Conservation (phyloP, 495 filamentous ascomycete genomes). For the Podospora didyma region DNA sequence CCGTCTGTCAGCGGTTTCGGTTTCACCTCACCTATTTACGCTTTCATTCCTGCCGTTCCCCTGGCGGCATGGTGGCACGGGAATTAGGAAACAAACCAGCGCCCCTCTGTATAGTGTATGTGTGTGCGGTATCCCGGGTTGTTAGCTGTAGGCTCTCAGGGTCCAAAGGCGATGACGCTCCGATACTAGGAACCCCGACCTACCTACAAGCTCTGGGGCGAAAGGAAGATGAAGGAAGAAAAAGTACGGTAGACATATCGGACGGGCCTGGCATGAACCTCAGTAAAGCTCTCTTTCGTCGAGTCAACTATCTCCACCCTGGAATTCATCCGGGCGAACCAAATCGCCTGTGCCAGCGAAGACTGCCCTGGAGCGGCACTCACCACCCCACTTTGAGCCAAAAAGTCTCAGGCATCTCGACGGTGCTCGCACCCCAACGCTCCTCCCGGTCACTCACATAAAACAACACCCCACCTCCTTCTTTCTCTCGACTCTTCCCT, state of each 20-base stretch:
- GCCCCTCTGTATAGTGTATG: no score
- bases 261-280: slow-evolving; percentile 1
- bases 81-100: no score
- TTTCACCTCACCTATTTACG: background rate
- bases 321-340: slow-evolving; percentile 33
- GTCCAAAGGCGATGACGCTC: no score
- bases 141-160: no score
- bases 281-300: background rate
- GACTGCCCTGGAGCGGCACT: slow-evolving; percentile 1
- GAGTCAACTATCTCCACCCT: slow-evolving; percentile 19
- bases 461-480: slow-evolving; percentile 32
- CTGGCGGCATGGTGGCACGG: no score
- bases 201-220: background rate
- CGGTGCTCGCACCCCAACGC: slow-evolving; percentile 14
- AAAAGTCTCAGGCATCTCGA: slow-evolving; percentile 18
- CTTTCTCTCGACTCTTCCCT: slow-evolving; percentile 21
- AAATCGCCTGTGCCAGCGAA: slow-evolving; percentile 15
- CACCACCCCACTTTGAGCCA: slow-evolving; percentile 21
- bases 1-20: background rate
- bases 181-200: background rate
- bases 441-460: slow-evolving; percentile 16
- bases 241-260: slow-evolving; percentile 8
- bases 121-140: no score
- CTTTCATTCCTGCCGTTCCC: background rate
- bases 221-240: slow-evolving; percentile 9